Base-by-base conservation (phyloP, 257 asterid genomes). In the Solanum ahanhuiri region DNA sequence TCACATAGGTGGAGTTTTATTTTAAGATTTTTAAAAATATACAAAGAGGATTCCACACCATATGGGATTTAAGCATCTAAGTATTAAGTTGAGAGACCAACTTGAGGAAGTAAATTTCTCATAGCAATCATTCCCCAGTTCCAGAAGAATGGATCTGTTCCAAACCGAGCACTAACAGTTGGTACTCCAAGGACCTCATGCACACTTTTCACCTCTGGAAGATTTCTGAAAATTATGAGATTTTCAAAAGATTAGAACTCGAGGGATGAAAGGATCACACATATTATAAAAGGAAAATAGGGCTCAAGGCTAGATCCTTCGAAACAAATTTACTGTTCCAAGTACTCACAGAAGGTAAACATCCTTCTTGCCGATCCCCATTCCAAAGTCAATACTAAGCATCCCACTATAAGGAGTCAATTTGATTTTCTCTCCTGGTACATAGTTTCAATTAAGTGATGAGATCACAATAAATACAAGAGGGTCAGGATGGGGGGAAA, bases 61-160 rank as follows among this genome's bases (percentile, higher is more conserved):
- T 60, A 34, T 7, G 45, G 58, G 70, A 71, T 31, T 71, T 63
- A 70, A 67, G 58, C 57, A 71, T 22, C 1, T 6, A 70, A 48
- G 71, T 23, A 20, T 82, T 82, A 81, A 57, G 83, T 87, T 10
- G 82, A 82, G 87, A 83, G 85, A 88, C 97, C 73, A 92, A 95
- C 99, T 43, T 92, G 87, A n/a, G 98, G 96, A 86, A 95, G 93
- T 87, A 96, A 88, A 88, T 87, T 90, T 81, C 93, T 89, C 98
- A 95, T 92, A 75, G 98, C 98, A 30, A 71, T 84, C 98, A 96
- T 96, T 90, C 98, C 99, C 99, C 98, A 96, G 88, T 96, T 95
- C 98, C 99, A 96, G 90, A 96, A 92, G 89, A 95, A 94, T 11
- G 99, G 99, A 22, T 94, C 89, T 81, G 98, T 96, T 91, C 99